These are phyloP conservation scores for Boletus sensibilis DNA, from an alignment of 768 basidiomycete species.

Conservation along the genomic window DNA sequence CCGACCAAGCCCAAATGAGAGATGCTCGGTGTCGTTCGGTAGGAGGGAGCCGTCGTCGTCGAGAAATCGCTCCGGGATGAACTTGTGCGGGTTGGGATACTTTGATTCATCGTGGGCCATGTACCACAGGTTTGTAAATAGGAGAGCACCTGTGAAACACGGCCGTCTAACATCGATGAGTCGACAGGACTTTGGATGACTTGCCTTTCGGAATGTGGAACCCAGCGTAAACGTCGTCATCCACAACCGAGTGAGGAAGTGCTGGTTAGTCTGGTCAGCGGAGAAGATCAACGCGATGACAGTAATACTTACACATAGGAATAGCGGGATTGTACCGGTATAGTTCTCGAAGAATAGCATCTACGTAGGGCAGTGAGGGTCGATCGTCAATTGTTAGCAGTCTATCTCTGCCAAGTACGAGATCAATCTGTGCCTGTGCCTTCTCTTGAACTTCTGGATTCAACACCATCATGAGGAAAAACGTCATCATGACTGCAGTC, in stretches of 20 bases:
- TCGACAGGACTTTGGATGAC: too few species aligned
- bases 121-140: conserved; percentile 8
- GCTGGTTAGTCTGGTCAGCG: not conserved
- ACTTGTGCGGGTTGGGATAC: not conserved
- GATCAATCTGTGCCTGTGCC: conserved; percentile 13
- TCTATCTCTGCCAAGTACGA: conserved; percentile 2
- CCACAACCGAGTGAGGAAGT: not conserved
- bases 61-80: conserved; percentile 8
- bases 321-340: conserved; percentile 1
- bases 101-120: conserved; percentile 7
- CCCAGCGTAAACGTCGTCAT: conserved; percentile 10
- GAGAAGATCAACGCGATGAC: not conserved
- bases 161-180: not conserved
- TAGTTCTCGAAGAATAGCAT: conserved; percentile 7
- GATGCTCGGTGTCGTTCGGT: too few species aligned
- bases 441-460: conserved; percentile 9
- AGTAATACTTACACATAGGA: conserved; percentile 7
- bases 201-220: conserved; percentile 11
- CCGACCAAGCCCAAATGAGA: too few species aligned
- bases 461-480: conserved; percentile 12
- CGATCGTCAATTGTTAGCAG: conserved; percentile 10
- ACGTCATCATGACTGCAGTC: not conserved
- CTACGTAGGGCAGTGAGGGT: conserved; percentile 1
- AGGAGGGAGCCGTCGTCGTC: not conserved
- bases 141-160: not conserved